Base-by-base conservation (phyloP, 352 stramenopile genomes). In the Bremia lactucae region DNA sequence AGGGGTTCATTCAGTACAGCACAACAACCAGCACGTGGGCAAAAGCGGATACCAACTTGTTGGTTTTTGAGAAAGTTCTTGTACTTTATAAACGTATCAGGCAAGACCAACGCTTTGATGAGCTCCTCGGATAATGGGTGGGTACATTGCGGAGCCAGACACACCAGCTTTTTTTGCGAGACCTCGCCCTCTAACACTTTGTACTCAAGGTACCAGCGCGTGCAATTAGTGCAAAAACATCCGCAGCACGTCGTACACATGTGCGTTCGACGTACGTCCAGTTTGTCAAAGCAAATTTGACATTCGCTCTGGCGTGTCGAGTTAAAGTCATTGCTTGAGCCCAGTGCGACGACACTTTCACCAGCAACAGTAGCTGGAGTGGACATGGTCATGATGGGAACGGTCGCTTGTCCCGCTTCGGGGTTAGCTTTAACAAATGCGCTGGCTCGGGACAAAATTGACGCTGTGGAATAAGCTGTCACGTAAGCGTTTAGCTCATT, bases 111-210 rank as follows among this genome's bases (percentile, higher is more conserved):
- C 0, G 65, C 61, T 46, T 80, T 49, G 44, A 88, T 60, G 18
- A 75, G 50, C 13, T 76, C 66, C 29, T 77, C 49, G 6, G 62
- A 45, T 36, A 88, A 45, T 20, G 75, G 51, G 3, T 57, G 58
- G 2, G 40, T 54, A 42, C 75, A 88, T 16, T 82, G 59, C 6
- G 75, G 68, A 10, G 75, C 62, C 1, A 73, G 72, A 43, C 75
- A 88, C 42, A 86, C 67, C 41, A 88, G 62, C 49, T 85, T 84
- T 47, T 75, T 77, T 14, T 55, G 38, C 18, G 75, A 88, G 5
- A 88, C 75, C 40, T 86, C 72, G 18, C 75, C 75, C 39, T 88
- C 75, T 23, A 72, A 48, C 37, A 88, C 71, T 58, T 88, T 88
- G 58, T 69, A 76, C 44, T 82, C 62, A 21, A 88, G 68, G 52